Evolutionary conservation across 2,329 filamentous ascomycete genomes (phyloP).

Genomic region (Diaporthe sp.): DNA sequence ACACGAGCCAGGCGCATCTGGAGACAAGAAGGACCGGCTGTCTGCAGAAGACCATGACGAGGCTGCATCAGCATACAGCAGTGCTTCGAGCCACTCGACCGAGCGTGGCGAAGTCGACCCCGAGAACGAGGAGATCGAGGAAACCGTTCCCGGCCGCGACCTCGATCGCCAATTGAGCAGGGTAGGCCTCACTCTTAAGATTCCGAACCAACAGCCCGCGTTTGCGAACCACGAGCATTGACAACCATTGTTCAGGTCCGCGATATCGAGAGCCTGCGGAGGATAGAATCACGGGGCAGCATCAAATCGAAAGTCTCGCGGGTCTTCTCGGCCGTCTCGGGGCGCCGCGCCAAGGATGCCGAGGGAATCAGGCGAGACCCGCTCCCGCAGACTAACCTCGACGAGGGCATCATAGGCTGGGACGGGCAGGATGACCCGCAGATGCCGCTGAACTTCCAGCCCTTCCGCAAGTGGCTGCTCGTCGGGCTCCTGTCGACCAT

Average conservation of each 20-base stretch:
- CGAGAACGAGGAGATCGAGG: conserved; percentile 45
- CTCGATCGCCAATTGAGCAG: conserved; percentile 42
- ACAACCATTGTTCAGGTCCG: conserved; percentile 29
- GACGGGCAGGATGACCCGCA: conserved; percentile 66
- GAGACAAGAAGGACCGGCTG: background rate
- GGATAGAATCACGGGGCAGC: conserved; percentile 39
- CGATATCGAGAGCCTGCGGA: conserved; percentile 35
- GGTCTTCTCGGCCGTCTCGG: conserved; percentile 42
- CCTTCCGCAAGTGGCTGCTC: conserved; percentile 66
- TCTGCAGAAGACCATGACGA: background rate
- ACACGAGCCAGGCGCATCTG: background rate
- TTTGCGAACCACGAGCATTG: too few relatives aligned
- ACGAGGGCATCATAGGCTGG: conserved; percentile 68
- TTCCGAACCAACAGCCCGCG: too few relatives aligned
- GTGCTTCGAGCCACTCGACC: conserved; percentile 3
- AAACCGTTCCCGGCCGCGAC: conserved; percentile 41
- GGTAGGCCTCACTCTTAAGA: conserved; percentile 29
- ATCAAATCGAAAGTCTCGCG: conserved; percentile 41
- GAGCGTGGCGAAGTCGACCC: conserved; percentile 38
- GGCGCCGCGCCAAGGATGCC: conserved; percentile 34
- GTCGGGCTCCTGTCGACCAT: conserved; percentile 67
- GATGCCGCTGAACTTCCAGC: conserved; percentile 69
- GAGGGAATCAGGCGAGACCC: conserved; percentile 47
- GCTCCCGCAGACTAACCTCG: conserved; percentile 62
- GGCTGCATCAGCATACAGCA: background rate